A percentile compares a stretch with the other conserved stretches of the same genome.
These are phyloP conservation scores for Mortierella sp. DNA, from an alignment of 371 early-diverging fungal species.

Conservation along the genomic window DNA sequence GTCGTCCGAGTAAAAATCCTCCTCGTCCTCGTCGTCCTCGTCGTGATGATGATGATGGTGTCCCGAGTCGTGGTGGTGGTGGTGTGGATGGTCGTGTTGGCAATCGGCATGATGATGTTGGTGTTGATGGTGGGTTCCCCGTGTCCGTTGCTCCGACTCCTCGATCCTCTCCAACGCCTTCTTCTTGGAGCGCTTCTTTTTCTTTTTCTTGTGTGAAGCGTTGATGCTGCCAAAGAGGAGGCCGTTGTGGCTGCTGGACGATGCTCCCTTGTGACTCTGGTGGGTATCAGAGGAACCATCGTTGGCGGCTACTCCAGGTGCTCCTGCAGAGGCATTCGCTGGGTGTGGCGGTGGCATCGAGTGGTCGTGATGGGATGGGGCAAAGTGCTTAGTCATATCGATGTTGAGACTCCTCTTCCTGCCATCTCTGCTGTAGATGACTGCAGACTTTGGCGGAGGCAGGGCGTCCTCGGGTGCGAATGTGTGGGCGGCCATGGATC, in stretches of 20 bases:
- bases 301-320: constrained; percentile 1
- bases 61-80: constrained; percentile 35
- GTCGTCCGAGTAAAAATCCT: constrained; percentile 60
- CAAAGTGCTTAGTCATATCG: constrained; percentile 53
- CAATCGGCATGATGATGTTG: constrained; percentile 48
- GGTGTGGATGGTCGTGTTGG: constrained; percentile 35
- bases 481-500: constrained; percentile 55
- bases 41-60: constrained; percentile 47
- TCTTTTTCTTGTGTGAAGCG: constrained; percentile 54
- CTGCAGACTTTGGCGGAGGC: constrained; percentile 60
- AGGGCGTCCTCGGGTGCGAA: constrained; percentile 55
- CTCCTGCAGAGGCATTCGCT: constrained; percentile 8
- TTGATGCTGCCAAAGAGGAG: constrained; percentile 8
- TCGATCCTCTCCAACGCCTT: constrained; percentile 43
- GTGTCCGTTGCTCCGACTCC: constrained; percentile 23
- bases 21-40: constrained; percentile 55
- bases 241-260: constrained; percentile 14
- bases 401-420: constrained; percentile 62
- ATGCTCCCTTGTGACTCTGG: constrained; percentile 3
- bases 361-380: constrained; percentile 32
- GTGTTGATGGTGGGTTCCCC: constrained; percentile 15
- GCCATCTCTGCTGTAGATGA: constrained; percentile 62
- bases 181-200: constrained; percentile 56
- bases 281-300: background rate
- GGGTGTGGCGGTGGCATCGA: constrained; percentile 23